Evolutionary conservation across 768 basidiomycete genomes (phyloP).

Genomic region (Paxillus involutus): DNA sequence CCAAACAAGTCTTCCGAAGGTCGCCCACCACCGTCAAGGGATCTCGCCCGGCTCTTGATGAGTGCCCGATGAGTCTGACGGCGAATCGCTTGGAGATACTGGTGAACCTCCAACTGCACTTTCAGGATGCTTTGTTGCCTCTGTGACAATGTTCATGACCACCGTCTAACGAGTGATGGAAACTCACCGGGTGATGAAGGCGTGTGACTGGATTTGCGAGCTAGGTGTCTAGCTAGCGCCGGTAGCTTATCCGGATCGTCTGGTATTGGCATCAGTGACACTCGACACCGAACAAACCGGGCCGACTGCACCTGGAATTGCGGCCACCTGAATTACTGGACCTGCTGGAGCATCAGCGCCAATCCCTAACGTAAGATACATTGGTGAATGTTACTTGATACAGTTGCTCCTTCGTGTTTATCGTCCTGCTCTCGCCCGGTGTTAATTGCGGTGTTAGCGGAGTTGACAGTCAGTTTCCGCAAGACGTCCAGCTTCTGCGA

Average conservation of each 20-base stretch:
- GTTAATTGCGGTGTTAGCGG: conserved; percentile 8
- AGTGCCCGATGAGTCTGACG: conserved; percentile 8
- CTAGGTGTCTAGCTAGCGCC: not conserved
- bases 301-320: conserved; percentile 16
- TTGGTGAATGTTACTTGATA: conserved; percentile 18
- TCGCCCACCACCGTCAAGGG: conserved; percentile 52
- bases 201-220: not conserved
- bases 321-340: conserved; percentile 19
- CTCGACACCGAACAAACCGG: conserved; percentile 1
- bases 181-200: conserved; percentile 14
- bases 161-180: not conserved
- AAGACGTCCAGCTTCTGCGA: conserved; percentile 26
- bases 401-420: conserved; percentile 25
- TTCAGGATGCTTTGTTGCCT: conserved; percentile 5
- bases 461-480: conserved; percentile 20
- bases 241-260: conserved; percentile 10
- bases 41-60: conserved; percentile 15
- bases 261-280: conserved; percentile 13
- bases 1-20: conserved; percentile 44
- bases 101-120: not conserved
- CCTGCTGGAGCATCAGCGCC: conserved; percentile 18
- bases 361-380: not conserved
- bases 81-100: conserved; percentile 5
- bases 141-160: conserved; percentile 14
- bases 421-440: not conserved